Percentiles rank a stretch among this genome's conserved stretches.
phyloP scores from a whole-genome alignment of 1,284 basidiomycete species.

The Exobasidium cylindrosporum region DNA sequence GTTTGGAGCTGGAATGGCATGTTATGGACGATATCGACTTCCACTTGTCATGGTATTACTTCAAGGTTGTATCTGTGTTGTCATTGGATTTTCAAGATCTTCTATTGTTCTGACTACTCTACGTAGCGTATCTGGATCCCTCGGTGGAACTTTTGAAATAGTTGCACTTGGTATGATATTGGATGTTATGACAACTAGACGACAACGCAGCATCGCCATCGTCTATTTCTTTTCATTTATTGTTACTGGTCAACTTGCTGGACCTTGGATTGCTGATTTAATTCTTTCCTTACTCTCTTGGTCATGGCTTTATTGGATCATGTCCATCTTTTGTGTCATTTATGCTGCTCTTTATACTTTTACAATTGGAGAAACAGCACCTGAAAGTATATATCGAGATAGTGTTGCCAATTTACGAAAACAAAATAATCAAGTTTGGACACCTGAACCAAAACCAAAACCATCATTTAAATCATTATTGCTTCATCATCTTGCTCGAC shows the following conservation, averaged over 20 bases:
- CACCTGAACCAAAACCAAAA: conserved; percentile 8
- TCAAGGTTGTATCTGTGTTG: conserved; percentile 19
- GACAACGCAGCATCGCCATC: conserved; percentile 20
- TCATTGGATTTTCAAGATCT: conserved; percentile 28
- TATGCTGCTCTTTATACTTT: not conserved
- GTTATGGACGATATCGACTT: conserved; percentile 25
- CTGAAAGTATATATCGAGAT: not conserved
- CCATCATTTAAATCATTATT: conserved; percentile 14
- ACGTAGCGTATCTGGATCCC: conserved; percentile 19
- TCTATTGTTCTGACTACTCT: conserved; percentile 18
- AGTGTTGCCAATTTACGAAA: not conserved
- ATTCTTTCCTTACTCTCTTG: conserved; percentile 20
- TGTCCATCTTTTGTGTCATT: conserved; percentile 24
- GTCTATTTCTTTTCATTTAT: conserved; percentile 18
- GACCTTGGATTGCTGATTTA: conserved; percentile 34
- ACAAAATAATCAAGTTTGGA: not conserved
- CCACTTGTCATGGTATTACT: conserved; percentile 20
- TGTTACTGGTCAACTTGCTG: conserved; percentile 22
- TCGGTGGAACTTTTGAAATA: conserved; percentile 23
- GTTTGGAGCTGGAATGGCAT: conserved; percentile 23
- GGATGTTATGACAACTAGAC: conserved; percentile 28
- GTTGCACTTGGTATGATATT: conserved; percentile 22
- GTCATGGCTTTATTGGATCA: conserved; percentile 38
- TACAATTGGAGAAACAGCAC: not conserved
- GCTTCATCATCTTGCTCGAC: conserved; percentile 18